Base-by-base conservation (phyloP, 2,329 filamentous ascomycete genomes). In the Epichloe elymi region DNA sequence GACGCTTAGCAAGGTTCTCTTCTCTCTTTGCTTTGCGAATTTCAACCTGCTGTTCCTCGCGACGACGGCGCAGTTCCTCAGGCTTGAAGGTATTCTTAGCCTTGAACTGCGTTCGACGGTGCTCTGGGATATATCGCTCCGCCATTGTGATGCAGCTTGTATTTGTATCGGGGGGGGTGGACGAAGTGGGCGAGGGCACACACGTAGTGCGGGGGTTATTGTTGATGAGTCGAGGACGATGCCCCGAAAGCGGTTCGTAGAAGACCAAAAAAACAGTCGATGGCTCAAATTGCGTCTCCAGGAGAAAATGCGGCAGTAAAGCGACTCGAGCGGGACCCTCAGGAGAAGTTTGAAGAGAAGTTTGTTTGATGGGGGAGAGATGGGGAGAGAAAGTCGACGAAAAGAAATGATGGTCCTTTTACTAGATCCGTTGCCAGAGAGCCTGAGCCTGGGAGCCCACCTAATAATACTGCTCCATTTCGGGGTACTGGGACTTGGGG, bases 81-180 rank as follows among this genome's bases (percentile, higher is more conserved):
- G 91, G 91, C 82, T 96, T 96, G 80, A 98, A 97, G 65, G 88
- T 88, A 73, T 88, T 91, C 81, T 96, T 96, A 51, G 93, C 93
- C 85, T 98, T 98, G 84, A 95, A 98, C 76, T 95, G 90, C 59
- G 88, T 96, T 68, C 93, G 90, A 71, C 93, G 89, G 78, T 98
- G 93, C 77, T 98, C 93, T 70, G 93, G 93, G 66, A 98, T 98
- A 77, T 96, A 98, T 66, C 93, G 88, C 71, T 98, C 93, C 71
- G 93, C 86, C 93, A 98, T 98, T 74, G 63, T 83, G 70, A 42
- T 51, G 51, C 23, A 41, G 35, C 10, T 48, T 48, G 40, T 36
- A 19, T 26, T 44, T 40, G 36, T 46, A 50, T 35, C 42, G 41
- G 20, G 23, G 23, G 19, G 43, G 33, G 43, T 48, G 20, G 46